Conservation (phyloP, 1,284 basidiomycete species). For the Boletus subluridellus region DNA sequence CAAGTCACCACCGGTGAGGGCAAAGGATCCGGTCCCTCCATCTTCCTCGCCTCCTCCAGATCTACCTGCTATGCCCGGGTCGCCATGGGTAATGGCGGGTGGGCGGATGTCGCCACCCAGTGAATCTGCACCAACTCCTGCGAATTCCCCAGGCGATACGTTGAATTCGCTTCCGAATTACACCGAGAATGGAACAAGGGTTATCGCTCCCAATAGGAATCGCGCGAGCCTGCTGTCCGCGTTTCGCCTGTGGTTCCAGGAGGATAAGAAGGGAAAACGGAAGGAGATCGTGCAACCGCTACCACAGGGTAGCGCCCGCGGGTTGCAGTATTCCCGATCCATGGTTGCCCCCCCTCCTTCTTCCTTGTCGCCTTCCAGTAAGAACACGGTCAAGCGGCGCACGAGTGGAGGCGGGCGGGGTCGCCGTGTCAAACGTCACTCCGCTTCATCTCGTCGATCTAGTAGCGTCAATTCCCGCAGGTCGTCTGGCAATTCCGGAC, state of each 20-base stretch:
- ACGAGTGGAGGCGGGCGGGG: constrained; percentile 44
- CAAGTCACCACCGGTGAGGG: constrained; percentile 64
- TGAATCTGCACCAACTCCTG: constrained; percentile 43
- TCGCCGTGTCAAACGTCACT: constrained; percentile 58
- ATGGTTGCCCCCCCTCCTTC: constrained; percentile 13
- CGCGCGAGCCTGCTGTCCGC: constrained; percentile 69
- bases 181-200: constrained; percentile 36
- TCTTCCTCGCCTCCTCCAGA: constrained; percentile 48
- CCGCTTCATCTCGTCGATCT: constrained; percentile 69
- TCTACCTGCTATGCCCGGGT: constrained; percentile 46
- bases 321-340: constrained; percentile 29
- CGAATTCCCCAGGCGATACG: constrained; percentile 52
- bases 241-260: constrained; percentile 77
- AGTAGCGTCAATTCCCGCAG: constrained; percentile 79
- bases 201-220: constrained; percentile 43
- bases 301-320: constrained; percentile 30
- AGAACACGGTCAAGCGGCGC: constrained; percentile 46
- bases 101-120: constrained; percentile 39
- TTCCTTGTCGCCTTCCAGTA: constrained; percentile 29
- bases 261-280: constrained; percentile 73
- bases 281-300: constrained; percentile 42
- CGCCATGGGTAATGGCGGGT: constrained; percentile 69
- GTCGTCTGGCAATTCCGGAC: constrained; percentile 65
- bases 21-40: constrained; percentile 44
- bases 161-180: constrained; percentile 58